Percentiles rank a stretch among this genome's conserved stretches.
Conservation (phyloP, 306 rosid genomes). For the Malus sieversii region DNA sequence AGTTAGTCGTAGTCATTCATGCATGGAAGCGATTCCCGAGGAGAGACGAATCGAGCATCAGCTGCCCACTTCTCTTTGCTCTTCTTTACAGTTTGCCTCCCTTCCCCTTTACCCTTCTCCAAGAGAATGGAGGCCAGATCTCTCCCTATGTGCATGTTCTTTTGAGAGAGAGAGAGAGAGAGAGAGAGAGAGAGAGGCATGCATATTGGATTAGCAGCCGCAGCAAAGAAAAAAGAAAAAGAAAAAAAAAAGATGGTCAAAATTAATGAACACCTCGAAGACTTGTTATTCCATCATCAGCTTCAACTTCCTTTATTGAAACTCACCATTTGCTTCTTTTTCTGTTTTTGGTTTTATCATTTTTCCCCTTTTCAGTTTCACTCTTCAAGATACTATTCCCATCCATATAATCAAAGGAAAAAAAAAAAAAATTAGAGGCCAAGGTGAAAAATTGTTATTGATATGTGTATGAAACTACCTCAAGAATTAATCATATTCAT, state of each 20-base stretch:
- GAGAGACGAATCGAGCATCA: constrained; percentile 57
- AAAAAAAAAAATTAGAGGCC: neutral
- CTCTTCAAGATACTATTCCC: neutral
- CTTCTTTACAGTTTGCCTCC: constrained; percentile 81
- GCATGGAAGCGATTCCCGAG: constrained; percentile 93
- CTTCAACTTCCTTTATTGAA: constrained; percentile 85
- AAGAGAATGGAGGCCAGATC: constrained; percentile 89
- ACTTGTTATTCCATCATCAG: constrained; percentile 69
- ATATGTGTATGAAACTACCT: neutral
- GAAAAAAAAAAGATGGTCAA: constrained; percentile 79
- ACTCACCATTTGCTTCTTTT: constrained; percentile 66
- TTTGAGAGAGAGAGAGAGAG: constrained; percentile 10
- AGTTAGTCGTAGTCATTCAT: constrained; percentile 55
- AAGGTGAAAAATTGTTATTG: neutral
- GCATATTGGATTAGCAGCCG: constrained; percentile 43
- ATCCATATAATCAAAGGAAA: neutral
- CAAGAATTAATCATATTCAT: neutral
- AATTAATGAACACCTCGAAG: constrained; percentile 63
- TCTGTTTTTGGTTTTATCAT: constrained; percentile 6
- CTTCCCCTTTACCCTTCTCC: constrained; percentile 79
- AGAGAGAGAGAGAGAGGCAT: constrained; percentile 14
- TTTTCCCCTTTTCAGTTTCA: neutral
- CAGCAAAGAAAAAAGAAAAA: constrained; percentile 32
- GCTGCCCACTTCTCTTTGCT: constrained; percentile 37
- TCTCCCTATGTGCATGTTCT: constrained; percentile 10